Conservation (phyloP, 2,329 filamentous ascomycete species). For the Phyllosticta citriasiana region DNA sequence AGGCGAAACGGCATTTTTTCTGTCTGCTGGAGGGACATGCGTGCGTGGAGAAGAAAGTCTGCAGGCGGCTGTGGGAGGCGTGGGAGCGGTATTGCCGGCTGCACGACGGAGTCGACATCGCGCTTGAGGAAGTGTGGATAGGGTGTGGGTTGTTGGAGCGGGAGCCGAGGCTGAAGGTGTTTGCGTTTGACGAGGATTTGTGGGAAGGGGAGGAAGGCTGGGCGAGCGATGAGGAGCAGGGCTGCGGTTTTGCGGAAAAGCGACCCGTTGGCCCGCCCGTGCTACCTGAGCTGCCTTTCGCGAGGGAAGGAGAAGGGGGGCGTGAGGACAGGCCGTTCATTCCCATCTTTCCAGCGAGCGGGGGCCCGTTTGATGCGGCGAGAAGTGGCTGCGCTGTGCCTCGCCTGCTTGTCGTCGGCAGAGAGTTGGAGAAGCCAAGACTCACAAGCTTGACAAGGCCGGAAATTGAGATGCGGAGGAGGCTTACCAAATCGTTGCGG, state of each 20-base stretch:
- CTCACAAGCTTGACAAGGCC: background rate
- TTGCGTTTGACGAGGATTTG: background rate
- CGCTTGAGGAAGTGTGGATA: slow-evolving; percentile 9
- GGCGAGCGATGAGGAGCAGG: background rate
- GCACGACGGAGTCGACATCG: slow-evolving; percentile 25
- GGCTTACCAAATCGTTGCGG: slow-evolving; percentile 11
- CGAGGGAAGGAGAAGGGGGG: background rate
- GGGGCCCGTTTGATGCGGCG: background rate
- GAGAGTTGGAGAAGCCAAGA: background rate
- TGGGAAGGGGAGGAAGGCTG: background rate
- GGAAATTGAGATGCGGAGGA: background rate
- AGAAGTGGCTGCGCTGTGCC: background rate
- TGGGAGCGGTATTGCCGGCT: slow-evolving; percentile 45
- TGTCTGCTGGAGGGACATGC: background rate
- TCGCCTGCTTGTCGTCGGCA: background rate
- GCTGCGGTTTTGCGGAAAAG: background rate
- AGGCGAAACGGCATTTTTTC: background rate
- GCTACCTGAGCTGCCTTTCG: background rate
- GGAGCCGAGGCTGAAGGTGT: background rate
- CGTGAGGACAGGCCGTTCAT: background rate
- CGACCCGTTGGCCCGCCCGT: background rate
- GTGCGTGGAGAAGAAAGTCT: background rate
- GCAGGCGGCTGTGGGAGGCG: background rate
- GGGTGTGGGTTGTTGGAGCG: slow-evolving; percentile 15
- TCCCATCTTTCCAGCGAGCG: background rate